Conservation (phyloP, 2,329 filamentous ascomycete species). For the Venturia carpophila region DNA sequence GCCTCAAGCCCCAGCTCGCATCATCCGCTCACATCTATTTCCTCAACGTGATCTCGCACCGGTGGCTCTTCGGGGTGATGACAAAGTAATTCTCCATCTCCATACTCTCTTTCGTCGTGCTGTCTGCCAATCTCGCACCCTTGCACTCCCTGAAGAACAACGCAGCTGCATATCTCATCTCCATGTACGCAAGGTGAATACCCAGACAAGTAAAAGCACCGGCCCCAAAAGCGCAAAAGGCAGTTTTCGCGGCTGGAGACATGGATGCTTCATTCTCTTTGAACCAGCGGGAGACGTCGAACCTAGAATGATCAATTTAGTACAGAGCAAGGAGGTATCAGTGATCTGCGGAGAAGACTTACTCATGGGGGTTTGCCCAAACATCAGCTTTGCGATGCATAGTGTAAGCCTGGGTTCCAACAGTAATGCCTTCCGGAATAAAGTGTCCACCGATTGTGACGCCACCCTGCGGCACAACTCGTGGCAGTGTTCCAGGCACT, state of each 20-base stretch:
- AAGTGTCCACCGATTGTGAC: constrained; percentile 11
- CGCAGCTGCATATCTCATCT: constrained; percentile 45
- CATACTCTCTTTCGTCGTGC: constrained; percentile 17
- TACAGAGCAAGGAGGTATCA: background rate
- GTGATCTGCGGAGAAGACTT: background rate
- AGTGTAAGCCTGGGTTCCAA: constrained; percentile 17
- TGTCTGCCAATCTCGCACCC: constrained; percentile 12
- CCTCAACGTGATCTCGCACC: constrained; percentile 14
- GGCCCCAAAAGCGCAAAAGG: constrained; percentile 63
- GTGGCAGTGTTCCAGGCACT: constrained; percentile 55
- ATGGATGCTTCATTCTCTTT: constrained; percentile 21
- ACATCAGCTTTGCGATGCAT: constrained; percentile 13
- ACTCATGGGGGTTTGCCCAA: constrained; percentile 7
- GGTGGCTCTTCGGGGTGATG: constrained; percentile 17
- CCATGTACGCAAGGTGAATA: constrained; percentile 56
- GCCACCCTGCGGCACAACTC: constrained; percentile 37
- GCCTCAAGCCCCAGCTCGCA: background rate
- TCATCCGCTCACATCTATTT: background rate
- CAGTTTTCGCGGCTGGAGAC: constrained; percentile 36
- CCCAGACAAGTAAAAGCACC: constrained; percentile 63
- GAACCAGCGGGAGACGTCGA: constrained; percentile 29
- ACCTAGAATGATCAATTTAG: constrained; percentile 23
- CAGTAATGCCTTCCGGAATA: constrained; percentile 16
- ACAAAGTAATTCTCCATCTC: constrained; percentile 18
- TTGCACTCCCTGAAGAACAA: constrained; percentile 44